These are phyloP conservation scores for Tulasnella sp. DNA, from an alignment of 768 basidiomycete genomes.

Conservation along the genomic window DNA sequence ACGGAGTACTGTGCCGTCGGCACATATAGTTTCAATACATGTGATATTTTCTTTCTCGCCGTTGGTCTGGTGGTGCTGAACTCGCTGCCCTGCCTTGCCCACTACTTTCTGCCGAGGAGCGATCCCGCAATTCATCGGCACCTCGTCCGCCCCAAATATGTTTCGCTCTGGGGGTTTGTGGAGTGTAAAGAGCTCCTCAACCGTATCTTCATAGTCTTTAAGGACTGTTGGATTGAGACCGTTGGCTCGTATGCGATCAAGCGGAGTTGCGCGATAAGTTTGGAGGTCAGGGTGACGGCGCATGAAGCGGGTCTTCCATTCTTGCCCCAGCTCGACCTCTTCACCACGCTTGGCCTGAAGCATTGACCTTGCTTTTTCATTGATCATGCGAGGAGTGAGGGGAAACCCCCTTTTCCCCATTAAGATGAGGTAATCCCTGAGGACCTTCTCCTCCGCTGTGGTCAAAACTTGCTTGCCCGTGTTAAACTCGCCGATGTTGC, in stretches of 20 bases:
- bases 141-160: constrained; percentile 27
- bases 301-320: constrained; percentile 25
- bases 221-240: constrained; percentile 12
- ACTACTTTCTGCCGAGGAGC: neutral
- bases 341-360: neutral
- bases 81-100: constrained; percentile 16
- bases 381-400: constrained; percentile 37
- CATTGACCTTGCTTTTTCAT: constrained; percentile 37
- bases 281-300: constrained; percentile 20
- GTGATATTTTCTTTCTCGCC: constrained; percentile 24
- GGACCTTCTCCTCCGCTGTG: constrained; percentile 31
- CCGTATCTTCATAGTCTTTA: neutral
- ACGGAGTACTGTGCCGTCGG: neutral
- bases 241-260: constrained; percentile 1
- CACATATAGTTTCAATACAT: constrained; percentile 25
- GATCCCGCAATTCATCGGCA: neutral
- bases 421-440: neutral
- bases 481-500: constrained; percentile 34
- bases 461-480: constrained; percentile 35
- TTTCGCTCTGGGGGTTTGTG: neutral
- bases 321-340: neutral
- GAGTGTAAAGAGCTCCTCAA: constrained; percentile 7
- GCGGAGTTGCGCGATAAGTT: constrained; percentile 13
- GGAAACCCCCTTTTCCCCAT: constrained; percentile 39
- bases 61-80: neutral